Evolutionary conservation across 2,329 filamentous ascomycete genomes (phyloP).

Genomic region (Exophiala xenobiotica): DNA sequence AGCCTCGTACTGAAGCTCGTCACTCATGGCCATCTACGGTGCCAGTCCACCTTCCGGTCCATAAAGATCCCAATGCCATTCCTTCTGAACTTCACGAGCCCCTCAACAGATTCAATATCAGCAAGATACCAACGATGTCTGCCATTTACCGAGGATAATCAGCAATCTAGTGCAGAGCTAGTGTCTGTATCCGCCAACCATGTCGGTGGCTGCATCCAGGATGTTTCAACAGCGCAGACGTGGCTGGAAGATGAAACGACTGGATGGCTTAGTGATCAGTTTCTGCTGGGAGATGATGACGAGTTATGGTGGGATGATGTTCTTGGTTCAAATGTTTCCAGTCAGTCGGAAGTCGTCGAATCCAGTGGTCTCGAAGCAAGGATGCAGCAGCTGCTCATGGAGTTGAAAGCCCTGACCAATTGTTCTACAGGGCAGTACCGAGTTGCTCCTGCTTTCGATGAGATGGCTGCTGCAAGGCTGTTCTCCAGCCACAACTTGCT

Average conservation of each 20-base stretch:
- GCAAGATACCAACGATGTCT: too few species aligned
- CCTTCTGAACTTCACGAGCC: constrained; percentile 1
- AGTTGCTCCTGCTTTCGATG: constrained; percentile 1
- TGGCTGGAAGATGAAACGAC: background rate
- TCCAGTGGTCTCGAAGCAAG: background rate
- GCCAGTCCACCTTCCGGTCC: too few species aligned
- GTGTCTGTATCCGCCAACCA: background rate
- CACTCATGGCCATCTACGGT: too few species aligned
- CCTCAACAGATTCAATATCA: background rate
- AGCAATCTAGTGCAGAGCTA: background rate
- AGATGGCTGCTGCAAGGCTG: background rate
- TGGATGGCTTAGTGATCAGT: background rate
- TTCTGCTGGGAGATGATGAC: constrained; percentile 1
- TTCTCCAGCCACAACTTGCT: constrained; percentile 1
- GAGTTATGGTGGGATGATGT: constrained; percentile 5
- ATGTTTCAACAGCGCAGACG: too few species aligned
- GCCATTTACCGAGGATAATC: too few species aligned
- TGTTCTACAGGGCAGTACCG: too few species aligned
- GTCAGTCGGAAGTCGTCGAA: too few species aligned
- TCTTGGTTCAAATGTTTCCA: background rate
- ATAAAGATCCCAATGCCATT: constrained; percentile 2
- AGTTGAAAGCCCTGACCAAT: too few species aligned
- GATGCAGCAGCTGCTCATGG: background rate
- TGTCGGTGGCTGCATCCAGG: too few species aligned
- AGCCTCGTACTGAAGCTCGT: too few species aligned